Evolutionary conservation across 306 rosid genomes (phyloP), one percentile per base, ranked within the genome.

Genomic region (Acacia melanoxylon): DNA sequence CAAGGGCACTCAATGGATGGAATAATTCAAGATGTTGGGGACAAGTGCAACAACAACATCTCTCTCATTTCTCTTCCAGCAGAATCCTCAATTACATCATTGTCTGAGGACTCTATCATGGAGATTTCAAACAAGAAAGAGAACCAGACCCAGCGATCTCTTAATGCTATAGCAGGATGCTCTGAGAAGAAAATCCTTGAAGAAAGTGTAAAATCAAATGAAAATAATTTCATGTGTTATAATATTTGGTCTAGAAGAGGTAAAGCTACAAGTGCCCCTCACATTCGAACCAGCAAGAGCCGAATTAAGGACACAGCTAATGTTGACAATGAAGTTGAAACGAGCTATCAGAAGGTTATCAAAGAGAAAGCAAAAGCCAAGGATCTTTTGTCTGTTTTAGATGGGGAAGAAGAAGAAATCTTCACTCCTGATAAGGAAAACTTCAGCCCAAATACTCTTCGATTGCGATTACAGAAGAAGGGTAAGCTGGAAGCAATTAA

Each of bases 241-340:
- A 89, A 86, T 82, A 83, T 86, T 87, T 88, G 92, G 97, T 86
- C 87, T 56, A 91, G 90, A 86, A 90, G 92, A 80, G 94, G 91
- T 72, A 92, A 87, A 88, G 88, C 87, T 86, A 25, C 74, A 11
- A 90, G 89, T 86, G 91, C 84, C 81, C 88, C 88, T 82, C 85
- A 61, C 77, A 79, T 84, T 80, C 87, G 44, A 80, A 88, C 86
- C 25, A 86, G 89, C 51, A 79, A 40, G 81, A 86, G 85, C 54
- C 81, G 85, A 87, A 62, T 76, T 35, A 78, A 42, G 41, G 68
- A 33, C 44, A 81, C 48, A 17, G 72, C 68, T 76, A 72, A 62
- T 16, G 69, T 65, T 87, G 86, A 59, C 70, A 72, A 83, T 66
- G 79, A 78, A 74, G 73, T 59, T 79, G 84, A 51, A 75, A 54